phyloP scores from a whole-genome alignment of 306 rosid genomes.

The Betula pendula region DNA sequence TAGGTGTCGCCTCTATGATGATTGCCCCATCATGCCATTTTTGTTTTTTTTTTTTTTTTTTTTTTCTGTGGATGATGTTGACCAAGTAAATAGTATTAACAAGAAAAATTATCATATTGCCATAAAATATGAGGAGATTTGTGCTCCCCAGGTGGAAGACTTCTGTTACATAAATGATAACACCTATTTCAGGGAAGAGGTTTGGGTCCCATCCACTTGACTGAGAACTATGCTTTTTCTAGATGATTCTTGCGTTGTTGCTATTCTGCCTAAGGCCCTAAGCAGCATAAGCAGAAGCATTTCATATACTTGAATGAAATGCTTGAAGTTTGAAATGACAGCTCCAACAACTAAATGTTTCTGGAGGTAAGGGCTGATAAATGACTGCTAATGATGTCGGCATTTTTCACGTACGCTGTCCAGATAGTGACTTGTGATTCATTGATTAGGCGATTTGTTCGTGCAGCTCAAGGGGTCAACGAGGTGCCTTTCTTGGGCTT shows the following conservation, averaged over 20 bases:
- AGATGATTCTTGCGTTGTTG: no score
- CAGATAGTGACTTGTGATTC: slow-evolving; percentile 12
- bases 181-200: slow-evolving; percentile 95
- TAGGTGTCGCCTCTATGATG: slow-evolving; percentile 98
- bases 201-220: slow-evolving; percentile 28
- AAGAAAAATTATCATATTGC: slow-evolving; percentile 13
- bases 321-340: slow-evolving; percentile 92
- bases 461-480: slow-evolving; percentile 79
- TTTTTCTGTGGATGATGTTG: background rate
- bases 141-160: slow-evolving; percentile 99
- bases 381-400: background rate
- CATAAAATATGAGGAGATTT: slow-evolving; percentile 96
- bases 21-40: slow-evolving; percentile 49
- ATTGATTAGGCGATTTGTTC: slow-evolving; percentile 70
- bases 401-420: slow-evolving; percentile 7
- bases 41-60: background rate
- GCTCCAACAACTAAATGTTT: slow-evolving; percentile 92
- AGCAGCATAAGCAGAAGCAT: slow-evolving; percentile 22
- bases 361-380: slow-evolving; percentile 46
- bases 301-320: slow-evolving; percentile 60
- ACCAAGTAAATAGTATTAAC: background rate
- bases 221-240: no score
- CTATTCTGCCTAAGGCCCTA: no score
- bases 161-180: slow-evolving; percentile 94
- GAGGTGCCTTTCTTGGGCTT: slow-evolving; percentile 48